A percentile compares a stretch with the other conserved stretches of the same genome.
Evolutionary conservation across 306 rosid genomes (phyloP).

Genomic region (Dalbergia cochinchinensis): DNA sequence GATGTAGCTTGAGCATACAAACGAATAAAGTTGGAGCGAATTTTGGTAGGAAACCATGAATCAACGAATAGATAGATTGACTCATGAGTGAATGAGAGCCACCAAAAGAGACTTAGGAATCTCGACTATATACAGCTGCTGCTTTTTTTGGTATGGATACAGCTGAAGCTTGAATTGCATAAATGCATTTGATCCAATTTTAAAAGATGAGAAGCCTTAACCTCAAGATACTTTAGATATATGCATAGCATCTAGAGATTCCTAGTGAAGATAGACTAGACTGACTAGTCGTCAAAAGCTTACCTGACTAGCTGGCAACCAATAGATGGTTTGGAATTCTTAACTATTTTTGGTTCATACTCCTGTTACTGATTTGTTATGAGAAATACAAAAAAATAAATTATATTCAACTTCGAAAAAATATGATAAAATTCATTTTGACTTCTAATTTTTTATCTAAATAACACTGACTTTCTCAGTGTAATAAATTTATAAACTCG

Average conservation of each 20-base stretch:
- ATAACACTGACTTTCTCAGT: no score
- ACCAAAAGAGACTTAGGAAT: background rate
- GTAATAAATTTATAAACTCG: no score
- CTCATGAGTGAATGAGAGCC: background rate
- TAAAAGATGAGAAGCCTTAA: background rate
- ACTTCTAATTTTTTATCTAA: no score
- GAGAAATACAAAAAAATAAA: no score
- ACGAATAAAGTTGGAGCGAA: background rate
- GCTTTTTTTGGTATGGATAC: background rate
- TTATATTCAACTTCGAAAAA: no score
- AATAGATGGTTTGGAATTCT: no score
- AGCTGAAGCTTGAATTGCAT: background rate
- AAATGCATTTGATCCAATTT: slow-evolving; percentile 2
- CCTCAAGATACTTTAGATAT: no score
- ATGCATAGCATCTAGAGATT: background rate
- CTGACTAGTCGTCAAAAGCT: background rate
- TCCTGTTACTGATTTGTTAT: no score
- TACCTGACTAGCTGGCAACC: background rate
- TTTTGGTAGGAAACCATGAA: background rate
- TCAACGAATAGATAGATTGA: background rate
- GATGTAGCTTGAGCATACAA: background rate
- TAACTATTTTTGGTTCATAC: no score
- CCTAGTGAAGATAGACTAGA: background rate
- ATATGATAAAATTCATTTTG: no score
- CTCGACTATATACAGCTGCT: background rate